These are phyloP conservation scores for Aspergillus ellipticus DNA, from an alignment of 495 filamentous ascomycete species.

Conservation along the genomic window DNA sequence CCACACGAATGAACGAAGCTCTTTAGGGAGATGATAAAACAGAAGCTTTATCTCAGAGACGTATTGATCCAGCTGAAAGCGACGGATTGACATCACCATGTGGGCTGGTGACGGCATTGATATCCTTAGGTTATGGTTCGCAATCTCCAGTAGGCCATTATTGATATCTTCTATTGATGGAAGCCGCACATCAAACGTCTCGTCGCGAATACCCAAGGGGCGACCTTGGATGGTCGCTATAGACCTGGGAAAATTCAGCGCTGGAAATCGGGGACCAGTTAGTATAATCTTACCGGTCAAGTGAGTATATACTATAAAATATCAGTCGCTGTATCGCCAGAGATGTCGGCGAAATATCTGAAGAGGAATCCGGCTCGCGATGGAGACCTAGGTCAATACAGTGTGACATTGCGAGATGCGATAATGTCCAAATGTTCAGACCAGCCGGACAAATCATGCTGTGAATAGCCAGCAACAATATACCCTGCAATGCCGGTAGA, in stretches of 20 bases:
- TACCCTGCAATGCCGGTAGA: slow-evolving; percentile 14
- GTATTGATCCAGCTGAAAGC: slow-evolving; percentile 18
- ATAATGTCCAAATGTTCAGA: slow-evolving; percentile 24
- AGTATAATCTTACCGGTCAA: slow-evolving; percentile 19
- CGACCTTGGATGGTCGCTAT: slow-evolving; percentile 26
- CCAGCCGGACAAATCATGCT: slow-evolving; percentile 19
- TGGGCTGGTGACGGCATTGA: slow-evolving; percentile 4
- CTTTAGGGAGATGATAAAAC: slow-evolving; percentile 20
- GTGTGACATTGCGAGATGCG: slow-evolving; percentile 24
- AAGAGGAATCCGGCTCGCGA: slow-evolving; percentile 16
- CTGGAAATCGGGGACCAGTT: background rate
- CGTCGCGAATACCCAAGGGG: slow-evolving; percentile 26
- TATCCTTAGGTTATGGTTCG: background rate
- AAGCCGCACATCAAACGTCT: slow-evolving; percentile 20
- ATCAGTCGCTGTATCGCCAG: slow-evolving; percentile 15
- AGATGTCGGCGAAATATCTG: slow-evolving; percentile 4
- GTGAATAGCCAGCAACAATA: slow-evolving; percentile 18
- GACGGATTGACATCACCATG: slow-evolving; percentile 14
- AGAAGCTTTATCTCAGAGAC: slow-evolving; percentile 27
- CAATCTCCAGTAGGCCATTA: background rate
- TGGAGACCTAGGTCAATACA: slow-evolving; percentile 24
- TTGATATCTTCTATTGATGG: slow-evolving; percentile 10
- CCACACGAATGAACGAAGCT: slow-evolving; percentile 14
- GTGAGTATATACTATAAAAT: slow-evolving; percentile 22
- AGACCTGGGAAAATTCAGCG: slow-evolving; percentile 5